Percentiles rank a stretch among this genome's conserved stretches.
Conservation (phyloP, 352 stramenopile genomes). For the Globisporangium recalcitrans region DNA sequence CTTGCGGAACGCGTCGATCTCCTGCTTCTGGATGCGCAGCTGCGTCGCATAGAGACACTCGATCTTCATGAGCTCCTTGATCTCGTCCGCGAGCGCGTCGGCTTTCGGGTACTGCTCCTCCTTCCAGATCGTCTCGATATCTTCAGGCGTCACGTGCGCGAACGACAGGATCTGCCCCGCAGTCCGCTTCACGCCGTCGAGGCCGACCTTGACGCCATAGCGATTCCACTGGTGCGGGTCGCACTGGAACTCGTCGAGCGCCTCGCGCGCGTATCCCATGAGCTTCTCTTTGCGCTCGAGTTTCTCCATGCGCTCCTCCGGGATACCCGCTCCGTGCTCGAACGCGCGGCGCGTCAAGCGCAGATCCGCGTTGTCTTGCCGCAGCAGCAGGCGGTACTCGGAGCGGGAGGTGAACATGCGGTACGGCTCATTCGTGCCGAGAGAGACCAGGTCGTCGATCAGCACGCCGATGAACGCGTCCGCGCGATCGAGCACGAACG, state of each 20-base stretch:
- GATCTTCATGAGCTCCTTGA: conserved; percentile 64
- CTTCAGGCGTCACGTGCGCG: conserved; percentile 42
- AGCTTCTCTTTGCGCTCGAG: conserved; percentile 85
- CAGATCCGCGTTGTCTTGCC: conserved; percentile 97
- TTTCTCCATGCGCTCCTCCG: conserved; percentile 59
- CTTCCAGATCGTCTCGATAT: conserved; percentile 61
- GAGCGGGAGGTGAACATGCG: conserved; percentile 98
- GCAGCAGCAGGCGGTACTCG: conserved; percentile 85
- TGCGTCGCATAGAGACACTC: conserved; percentile 94
- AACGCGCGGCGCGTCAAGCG: conserved; percentile 92
- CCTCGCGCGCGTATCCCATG: conserved; percentile 44
- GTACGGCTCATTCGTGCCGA: conserved; percentile 96
- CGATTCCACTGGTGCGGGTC: conserved; percentile 80
- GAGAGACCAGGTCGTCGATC: conserved; percentile 97
- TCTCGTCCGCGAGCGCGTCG: conserved; percentile 35
- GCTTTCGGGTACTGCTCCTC: conserved; percentile 40
- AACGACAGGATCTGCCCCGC: conserved; percentile 76
- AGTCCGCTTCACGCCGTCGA: conserved; percentile 75
- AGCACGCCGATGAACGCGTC: conserved; percentile 97
- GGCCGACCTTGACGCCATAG: conserved; percentile 71
- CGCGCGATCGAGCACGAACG: conserved; percentile 91
- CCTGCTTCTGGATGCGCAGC: conserved; percentile 90
- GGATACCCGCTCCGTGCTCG: conserved; percentile 70
- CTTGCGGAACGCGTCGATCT: conserved; percentile 95
- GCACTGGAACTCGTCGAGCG: conserved; percentile 53